Conservation (phyloP, 176 grass and related monocot genomes). For the Echinochloa phyllopogon region DNA sequence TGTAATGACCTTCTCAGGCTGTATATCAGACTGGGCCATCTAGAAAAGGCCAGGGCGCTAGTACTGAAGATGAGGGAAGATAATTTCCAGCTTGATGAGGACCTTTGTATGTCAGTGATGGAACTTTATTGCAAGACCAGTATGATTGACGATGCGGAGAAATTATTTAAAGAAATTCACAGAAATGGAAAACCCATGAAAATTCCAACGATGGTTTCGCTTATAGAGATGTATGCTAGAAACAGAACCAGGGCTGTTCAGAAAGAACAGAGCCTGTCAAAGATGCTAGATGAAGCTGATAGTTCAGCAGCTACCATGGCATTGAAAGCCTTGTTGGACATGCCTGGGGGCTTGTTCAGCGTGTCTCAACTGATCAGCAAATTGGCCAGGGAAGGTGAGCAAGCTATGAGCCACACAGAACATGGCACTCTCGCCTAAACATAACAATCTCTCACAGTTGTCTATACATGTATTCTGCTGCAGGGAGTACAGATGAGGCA, state of each 20-base stretch:
- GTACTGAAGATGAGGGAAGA: constrained; percentile 60
- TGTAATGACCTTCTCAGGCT: constrained; percentile 75
- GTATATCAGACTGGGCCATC: constrained; percentile 66
- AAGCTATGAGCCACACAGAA: constrained; percentile 5
- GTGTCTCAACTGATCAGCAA: constrained; percentile 73
- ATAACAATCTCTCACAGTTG: constrained; percentile 23
- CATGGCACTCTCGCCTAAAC: constrained; percentile 20
- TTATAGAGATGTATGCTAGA: constrained; percentile 72
- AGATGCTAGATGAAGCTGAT: constrained; percentile 39
- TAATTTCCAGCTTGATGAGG: constrained; percentile 56
- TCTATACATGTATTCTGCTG: constrained; percentile 50
- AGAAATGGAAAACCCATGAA: constrained; percentile 42
- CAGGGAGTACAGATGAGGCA: constrained; percentile 66
- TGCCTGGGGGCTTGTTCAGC: constrained; percentile 48
- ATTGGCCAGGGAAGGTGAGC: constrained; percentile 82
- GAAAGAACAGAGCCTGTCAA: constrained; percentile 54
- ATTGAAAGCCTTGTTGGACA: constrained; percentile 63
- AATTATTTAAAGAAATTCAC: constrained; percentile 65
- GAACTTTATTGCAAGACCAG: constrained; percentile 76
- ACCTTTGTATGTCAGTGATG: constrained; percentile 73
- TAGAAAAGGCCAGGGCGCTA: constrained; percentile 73
- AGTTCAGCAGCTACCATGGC: constrained; percentile 20
- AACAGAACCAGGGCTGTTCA: constrained; percentile 47
- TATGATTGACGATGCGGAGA: constrained; percentile 58
- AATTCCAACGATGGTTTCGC: constrained; percentile 46